These are phyloP conservation scores for Metarhizium album DNA, from an alignment of 2,329 filamentous ascomycete species.

Conservation along the genomic window DNA sequence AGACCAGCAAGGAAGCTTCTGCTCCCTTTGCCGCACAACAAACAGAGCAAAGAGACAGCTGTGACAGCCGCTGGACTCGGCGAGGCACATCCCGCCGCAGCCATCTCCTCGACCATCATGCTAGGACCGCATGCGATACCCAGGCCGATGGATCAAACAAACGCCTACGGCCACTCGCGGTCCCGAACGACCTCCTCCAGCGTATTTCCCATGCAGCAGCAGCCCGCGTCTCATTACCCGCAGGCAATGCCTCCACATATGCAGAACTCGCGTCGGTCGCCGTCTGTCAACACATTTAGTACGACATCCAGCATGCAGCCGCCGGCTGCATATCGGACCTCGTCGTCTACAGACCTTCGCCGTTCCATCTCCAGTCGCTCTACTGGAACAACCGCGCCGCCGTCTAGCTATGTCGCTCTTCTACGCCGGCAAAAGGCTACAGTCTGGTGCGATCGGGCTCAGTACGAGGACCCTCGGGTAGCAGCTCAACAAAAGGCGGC, in stretches of 20 bases:
- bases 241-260: slow-evolving; percentile 6
- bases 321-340: slow-evolving; percentile 45
- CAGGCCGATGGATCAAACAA: slow-evolving; percentile 23
- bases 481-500: slow-evolving; percentile 76
- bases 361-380: slow-evolving; percentile 77
- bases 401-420: slow-evolving; percentile 85
- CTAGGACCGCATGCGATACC: slow-evolving; percentile 22
- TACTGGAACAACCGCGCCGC: slow-evolving; percentile 39
- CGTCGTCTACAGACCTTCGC: slow-evolving; percentile 48
- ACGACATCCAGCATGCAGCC: slow-evolving; percentile 59
- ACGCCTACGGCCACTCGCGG: slow-evolving; percentile 41
- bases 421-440: slow-evolving; percentile 95
- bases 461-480: slow-evolving; percentile 80
- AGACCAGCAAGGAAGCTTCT: background rate
- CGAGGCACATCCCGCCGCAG: background rate
- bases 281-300: slow-evolving; percentile 58
- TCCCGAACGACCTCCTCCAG: slow-evolving; percentile 47
- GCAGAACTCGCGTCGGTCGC: slow-evolving; percentile 37
- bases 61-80: background rate
- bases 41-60: background rate
- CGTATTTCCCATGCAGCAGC: slow-evolving; percentile 31
- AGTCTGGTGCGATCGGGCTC: slow-evolving; percentile 93
- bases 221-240: slow-evolving; percentile 7
- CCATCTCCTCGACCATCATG: slow-evolving; percentile 12
- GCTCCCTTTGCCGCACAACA: background rate